Evolutionary conservation across 495 filamentous ascomycete genomes (phyloP).

Genomic region (Trichoderma asperelloides): DNA sequence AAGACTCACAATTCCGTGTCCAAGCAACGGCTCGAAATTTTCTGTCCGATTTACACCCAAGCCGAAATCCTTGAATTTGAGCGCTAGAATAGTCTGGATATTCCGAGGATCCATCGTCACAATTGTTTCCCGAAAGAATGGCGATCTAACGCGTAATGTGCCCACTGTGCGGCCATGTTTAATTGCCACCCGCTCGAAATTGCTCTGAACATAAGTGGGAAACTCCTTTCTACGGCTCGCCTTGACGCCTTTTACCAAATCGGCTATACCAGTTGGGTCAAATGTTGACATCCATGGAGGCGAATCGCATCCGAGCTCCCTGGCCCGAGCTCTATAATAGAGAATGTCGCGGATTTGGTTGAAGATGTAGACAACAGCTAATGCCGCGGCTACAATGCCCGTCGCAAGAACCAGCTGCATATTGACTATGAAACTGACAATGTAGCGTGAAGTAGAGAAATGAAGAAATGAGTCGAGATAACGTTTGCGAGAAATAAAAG

Average conservation of each 20-base stretch:
- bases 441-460: not conserved
- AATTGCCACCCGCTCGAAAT: not conserved
- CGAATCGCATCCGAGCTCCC: not conserved
- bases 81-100: conserved; percentile 51
- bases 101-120: conserved; percentile 54
- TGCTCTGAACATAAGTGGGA: not conserved
- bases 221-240: not conserved
- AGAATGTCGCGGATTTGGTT: not conserved
- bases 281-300: not conserved
- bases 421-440: not conserved
- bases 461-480: not conserved
- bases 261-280: not conserved
- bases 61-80: conserved; percentile 51
- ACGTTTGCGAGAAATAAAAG: not conserved
- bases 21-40: conserved; percentile 48
- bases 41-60: conserved; percentile 40
- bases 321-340: not conserved
- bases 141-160: not conserved
- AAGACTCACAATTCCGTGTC: conserved; percentile 44
- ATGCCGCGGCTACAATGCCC: not conserved
- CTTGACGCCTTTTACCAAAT: not conserved
- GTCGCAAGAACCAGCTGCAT: not conserved
- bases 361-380: not conserved
- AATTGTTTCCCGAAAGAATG: conserved; percentile 22
- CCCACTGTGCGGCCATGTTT: not conserved